Evolutionary conservation across 1,284 basidiomycete species (phyloP), one percentile per base, ranked within the genome.

Genomic region (Ustilago trichophora): DNA sequence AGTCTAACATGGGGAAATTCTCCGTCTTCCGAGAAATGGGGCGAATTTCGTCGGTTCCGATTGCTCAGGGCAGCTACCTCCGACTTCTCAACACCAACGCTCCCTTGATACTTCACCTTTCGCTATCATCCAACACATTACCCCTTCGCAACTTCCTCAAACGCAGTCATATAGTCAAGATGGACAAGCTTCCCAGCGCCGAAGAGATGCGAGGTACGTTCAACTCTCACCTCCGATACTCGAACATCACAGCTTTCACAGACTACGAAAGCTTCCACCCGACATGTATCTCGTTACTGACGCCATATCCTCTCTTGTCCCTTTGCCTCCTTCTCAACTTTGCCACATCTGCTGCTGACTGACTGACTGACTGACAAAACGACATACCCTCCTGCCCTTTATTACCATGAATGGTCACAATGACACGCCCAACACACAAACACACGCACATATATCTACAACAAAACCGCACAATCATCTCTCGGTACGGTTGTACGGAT

Each of bases 181-280:
- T 70, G 67, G 49, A 66, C 54, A 62, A 53, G 50, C 68, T 71
- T 45, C 72, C 72, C 16, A 60, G 49, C 41, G 50, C 59, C 24
- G 72, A 73, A 55, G 68, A 73, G 56, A 60, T 68, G 65, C 49
- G 47, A 58, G 65, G 65, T 68, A 57, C 10, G 65, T 51, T 10
- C 25, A 4, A n/a, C 25, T 24, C 19, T 38, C 29, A 4, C 27
- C 32, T 32, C 21, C 16, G 21, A n/a, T 38, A n/a, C n/a, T n/a
- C n/a, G n/a, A n/a, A n/a, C n/a, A n/a, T n/a, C n/a, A n/a, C n/a
- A n/a, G n/a, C n/a, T n/a, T n/a, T n/a, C n/a, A n/a, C n/a, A n/a
- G n/a, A n/a, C n/a, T n/a, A n/a, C n/a, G n/a, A n/a, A n/a, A n/a
- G n/a, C n/a, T n/a, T n/a, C n/a, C n/a, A 15, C 8, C n/a, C 25